These are phyloP conservation scores for Schizophyllum commune DNA, from an alignment of 1,284 basidiomycete genomes.

Conservation along the genomic window DNA sequence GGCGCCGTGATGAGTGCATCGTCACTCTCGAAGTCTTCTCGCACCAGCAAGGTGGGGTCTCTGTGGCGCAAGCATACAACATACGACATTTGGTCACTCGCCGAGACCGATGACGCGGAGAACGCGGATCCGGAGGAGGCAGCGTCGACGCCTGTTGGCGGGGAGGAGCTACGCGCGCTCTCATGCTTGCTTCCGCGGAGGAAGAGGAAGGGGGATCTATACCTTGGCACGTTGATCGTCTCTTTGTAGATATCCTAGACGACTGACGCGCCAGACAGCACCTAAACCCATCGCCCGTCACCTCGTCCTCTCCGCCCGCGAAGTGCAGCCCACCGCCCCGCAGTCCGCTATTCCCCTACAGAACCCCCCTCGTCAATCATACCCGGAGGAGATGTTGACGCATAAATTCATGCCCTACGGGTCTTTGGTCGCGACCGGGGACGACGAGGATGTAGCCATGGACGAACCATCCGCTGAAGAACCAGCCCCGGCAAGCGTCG, in stretches of 20 bases:
- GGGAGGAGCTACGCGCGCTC: constrained; percentile 54
- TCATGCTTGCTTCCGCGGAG: constrained; percentile 58
- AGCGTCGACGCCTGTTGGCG: constrained; percentile 29
- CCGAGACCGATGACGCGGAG: constrained; percentile 32
- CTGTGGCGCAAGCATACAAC: constrained; percentile 43
- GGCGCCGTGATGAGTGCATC: constrained; percentile 35
- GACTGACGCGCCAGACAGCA: constrained; percentile 28
- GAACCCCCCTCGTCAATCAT: constrained; percentile 48
- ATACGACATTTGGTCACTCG: constrained; percentile 60
- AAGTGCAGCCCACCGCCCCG: constrained; percentile 14
- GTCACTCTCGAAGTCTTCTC: constrained; percentile 15
- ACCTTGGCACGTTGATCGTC: constrained; percentile 35
- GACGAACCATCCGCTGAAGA: background rate
- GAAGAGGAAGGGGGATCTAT: constrained; percentile 51
- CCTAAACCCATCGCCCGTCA: constrained; percentile 50
- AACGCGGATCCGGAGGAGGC: constrained; percentile 30
- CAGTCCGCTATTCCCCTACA: constrained; percentile 21
- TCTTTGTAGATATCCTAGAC: no score
- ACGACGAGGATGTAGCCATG: constrained; percentile 15
- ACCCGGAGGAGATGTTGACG: constrained; percentile 52
- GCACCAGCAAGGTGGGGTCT: constrained; percentile 33
- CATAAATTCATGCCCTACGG: constrained; percentile 61
- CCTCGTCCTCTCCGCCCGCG: constrained; percentile 46
- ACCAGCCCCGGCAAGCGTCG: background rate
- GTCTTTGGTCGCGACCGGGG: constrained; percentile 20